Conservation (phyloP, 1,284 basidiomycete species). For the Ustilago xerochloae region DNA sequence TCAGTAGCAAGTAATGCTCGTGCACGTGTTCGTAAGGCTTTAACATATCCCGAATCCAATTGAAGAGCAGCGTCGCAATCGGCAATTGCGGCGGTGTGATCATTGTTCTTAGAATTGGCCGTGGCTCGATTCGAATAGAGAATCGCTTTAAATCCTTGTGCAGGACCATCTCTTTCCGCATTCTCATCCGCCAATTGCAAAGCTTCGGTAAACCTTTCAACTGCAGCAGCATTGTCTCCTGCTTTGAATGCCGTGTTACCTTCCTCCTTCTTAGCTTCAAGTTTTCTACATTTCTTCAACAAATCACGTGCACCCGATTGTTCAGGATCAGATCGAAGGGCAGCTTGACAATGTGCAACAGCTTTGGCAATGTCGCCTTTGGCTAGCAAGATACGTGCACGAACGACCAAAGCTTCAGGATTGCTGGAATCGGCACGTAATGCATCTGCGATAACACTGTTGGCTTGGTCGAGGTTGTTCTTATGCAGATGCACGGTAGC, state of each 20-base stretch:
- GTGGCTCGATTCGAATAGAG: slow-evolving; percentile 86
- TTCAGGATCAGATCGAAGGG: slow-evolving; percentile 83
- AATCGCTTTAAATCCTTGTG: slow-evolving; percentile 72
- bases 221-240: slow-evolving; percentile 75
- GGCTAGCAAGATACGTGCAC: slow-evolving; percentile 82
- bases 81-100: slow-evolving; percentile 76
- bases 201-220: slow-evolving; percentile 71
- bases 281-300: slow-evolving; percentile 79
- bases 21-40: slow-evolving; percentile 85
- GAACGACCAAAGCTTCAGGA: slow-evolving; percentile 82
- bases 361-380: slow-evolving; percentile 78
- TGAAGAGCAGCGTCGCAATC: slow-evolving; percentile 79
- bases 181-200: slow-evolving; percentile 53
- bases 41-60: slow-evolving; percentile 78
- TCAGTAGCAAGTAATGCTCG: slow-evolving; percentile 81
- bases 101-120: slow-evolving; percentile 77
- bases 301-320: slow-evolving; percentile 77
- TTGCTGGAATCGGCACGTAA: slow-evolving; percentile 79
- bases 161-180: slow-evolving; percentile 45
- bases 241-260: slow-evolving; percentile 83
- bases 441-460: slow-evolving; percentile 74
- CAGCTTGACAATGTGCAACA: slow-evolving; percentile 78
- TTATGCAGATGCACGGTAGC: slow-evolving; percentile 51
- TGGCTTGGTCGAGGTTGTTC: slow-evolving; percentile 57
- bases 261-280: slow-evolving; percentile 84